Base-by-base conservation (phyloP, 495 filamentous ascomycete species). In the Penicillium steckii region DNA sequence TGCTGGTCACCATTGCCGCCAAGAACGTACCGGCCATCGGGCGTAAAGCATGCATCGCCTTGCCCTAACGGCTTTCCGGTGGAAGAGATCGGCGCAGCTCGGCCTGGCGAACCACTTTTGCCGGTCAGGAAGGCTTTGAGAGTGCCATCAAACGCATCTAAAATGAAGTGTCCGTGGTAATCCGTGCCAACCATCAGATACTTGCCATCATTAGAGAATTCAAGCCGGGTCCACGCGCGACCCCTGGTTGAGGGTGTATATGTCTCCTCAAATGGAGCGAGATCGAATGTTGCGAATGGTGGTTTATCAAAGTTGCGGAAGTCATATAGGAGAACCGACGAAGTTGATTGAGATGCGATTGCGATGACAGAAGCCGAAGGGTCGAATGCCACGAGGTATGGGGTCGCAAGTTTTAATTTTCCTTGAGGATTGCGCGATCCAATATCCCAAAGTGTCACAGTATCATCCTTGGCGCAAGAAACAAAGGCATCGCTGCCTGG, bases 201-300 rank as follows among this genome's bases (percentile, higher is more conserved):
- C 64, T 95, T 95, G 0, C 94, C 94, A 64, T 98, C 93, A 63
- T 97, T 97, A 44, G 88, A 88, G 65, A 98, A 97, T 53, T 95
- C 89, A 19, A 98, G 74, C 43, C 85, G 87, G 3, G 86, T 94
- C 91, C 93, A 97, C 15, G 77, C 76, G 44, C 69, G 74, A 51
- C 73, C 79, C 9, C 65, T 68, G 21, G 68, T 78, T 46, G 69
- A 78, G 19, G 66, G 75, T 18, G 73, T 80, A 59, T 71, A 82
- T 69, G 79, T 58, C 70, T 84, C 70, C 71, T 84, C 81, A 47
- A 73, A 66, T 1, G 80, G 76, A 0, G 83, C 65, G 19, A 95
- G 73, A 58, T 97, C 91, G 61, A 97, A 95, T 26, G 82, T 89
- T 9, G 85, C 78, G 59, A 99, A 95, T 0, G 95, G 95, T 3